Base-by-base conservation (phyloP, 208 protist species). In the Leishmania lainsoni region DNA sequence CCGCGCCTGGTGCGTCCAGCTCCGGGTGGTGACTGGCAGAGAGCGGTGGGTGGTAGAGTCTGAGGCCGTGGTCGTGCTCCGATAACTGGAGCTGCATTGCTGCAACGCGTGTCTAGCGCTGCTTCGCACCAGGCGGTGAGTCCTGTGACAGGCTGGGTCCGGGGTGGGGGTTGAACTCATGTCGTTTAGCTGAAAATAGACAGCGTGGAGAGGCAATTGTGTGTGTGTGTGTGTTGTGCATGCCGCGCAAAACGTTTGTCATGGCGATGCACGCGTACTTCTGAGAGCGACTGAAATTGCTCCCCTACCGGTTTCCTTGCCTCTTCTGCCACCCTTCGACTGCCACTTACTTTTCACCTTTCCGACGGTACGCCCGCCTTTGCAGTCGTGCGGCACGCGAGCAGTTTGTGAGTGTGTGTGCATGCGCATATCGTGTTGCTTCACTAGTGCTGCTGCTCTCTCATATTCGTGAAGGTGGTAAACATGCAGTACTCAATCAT, bases 401-500 rank as follows among this genome's bases (percentile, higher is more conserved):
- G 12, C 68, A 20, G 3, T 1, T 52, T 17, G 29, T 17, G 2
- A 0, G 20, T 72, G 22, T 52, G 68, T 14, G 42, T n/a, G 2
- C n/a, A n/a, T n/a, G n/a, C n/a, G n/a, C n/a, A n/a, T 4, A 22
- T 42, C 39, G 42, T 1, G 16, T 48, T 51, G 52, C 52, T 6
- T 1, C 26, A 8, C 29, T 39, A 1, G 10, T 22, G 49, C 49
- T 1, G 2, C 49, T 49, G 14, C 9, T 26, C 10, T 59, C 1
- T 22, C 20, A 26, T 39, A 0, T 58, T 32, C 5, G 9, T n/a
- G 29, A 48, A 35, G 6, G n/a, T 20, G 2, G 39, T 9, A 59
- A 61, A 32, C 73, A 81, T 89, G 54, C 90, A 83, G 61, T 95
- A 95, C 76, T 94, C 90, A 42, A 92, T 98, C 68, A 82, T 98